A percentile compares a stretch with the other conserved stretches of the same genome.
Evolutionary conservation across 495 filamentous ascomycete species (phyloP).

Genomic region (Aspergillus conjunctus): DNA sequence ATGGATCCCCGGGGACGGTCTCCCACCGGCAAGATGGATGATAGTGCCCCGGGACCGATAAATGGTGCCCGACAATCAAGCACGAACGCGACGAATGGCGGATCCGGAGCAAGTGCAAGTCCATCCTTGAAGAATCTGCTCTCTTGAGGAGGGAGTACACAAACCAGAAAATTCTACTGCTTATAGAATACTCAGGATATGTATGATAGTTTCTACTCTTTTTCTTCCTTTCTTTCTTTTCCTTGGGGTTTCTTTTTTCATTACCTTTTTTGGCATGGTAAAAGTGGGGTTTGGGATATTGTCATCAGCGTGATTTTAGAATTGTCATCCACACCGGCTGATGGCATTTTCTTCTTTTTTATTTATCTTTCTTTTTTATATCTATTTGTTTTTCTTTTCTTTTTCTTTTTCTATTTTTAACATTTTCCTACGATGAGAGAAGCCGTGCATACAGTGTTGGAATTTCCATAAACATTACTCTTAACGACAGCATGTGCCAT

Average conservation of each 20-base stretch:
- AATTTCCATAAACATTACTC: constrained; percentile 9
- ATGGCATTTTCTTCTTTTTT: constrained; percentile 9
- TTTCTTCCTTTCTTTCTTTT: constrained; percentile 23
- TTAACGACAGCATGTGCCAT: constrained; percentile 13
- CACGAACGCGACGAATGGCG: constrained; percentile 39
- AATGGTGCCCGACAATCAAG: constrained; percentile 36
- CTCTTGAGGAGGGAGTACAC: constrained; percentile 45
- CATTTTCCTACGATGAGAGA: constrained; percentile 6
- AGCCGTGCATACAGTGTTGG: constrained; percentile 14
- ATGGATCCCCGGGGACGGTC: constrained; percentile 39
- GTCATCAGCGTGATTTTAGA: constrained; percentile 26
- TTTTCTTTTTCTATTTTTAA: constrained; percentile 10
- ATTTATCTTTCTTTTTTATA: constrained; percentile 10
- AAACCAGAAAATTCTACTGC: constrained; percentile 18
- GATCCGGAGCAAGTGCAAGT: constrained; percentile 66
- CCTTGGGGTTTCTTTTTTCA: constrained; percentile 29
- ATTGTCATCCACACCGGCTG: constrained; percentile 4
- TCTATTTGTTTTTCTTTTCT: constrained; percentile 7
- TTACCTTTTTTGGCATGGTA: constrained; percentile 27
- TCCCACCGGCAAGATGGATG: constrained; percentile 39
- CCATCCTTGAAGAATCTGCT: constrained; percentile 76
- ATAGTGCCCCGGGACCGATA: constrained; percentile 30
- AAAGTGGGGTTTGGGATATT: constrained; percentile 29
- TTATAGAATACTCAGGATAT: constrained; percentile 19
- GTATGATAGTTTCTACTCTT: constrained; percentile 31